Conservation (phyloP, 345 rosid genomes). For the Brassica juncea region DNA sequence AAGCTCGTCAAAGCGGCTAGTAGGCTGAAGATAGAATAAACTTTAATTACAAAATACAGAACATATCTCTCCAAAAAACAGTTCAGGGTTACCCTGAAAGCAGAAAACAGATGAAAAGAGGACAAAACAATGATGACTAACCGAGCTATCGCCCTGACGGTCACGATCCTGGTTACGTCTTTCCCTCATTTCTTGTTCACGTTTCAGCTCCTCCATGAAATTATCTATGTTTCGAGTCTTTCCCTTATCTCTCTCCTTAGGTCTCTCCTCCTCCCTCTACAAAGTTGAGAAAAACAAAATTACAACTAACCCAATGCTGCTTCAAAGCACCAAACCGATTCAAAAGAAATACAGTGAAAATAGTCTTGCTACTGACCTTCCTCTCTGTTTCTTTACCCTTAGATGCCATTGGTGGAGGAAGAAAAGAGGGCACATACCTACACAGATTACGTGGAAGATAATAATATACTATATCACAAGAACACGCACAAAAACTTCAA, state of each 20-base stretch:
- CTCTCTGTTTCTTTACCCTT: slow-evolving; percentile 88
- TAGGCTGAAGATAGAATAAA: slow-evolving; percentile 57
- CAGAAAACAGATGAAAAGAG: slow-evolving; percentile 2
- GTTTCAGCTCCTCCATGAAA: slow-evolving; percentile 98
- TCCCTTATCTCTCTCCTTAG: slow-evolving; percentile 82
- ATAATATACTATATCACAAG: slow-evolving; percentile 48
- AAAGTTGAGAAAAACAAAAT: slow-evolving; percentile 26
- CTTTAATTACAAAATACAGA: slow-evolving; percentile 16
- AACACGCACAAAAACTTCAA: neutral
- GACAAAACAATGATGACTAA: slow-evolving; percentile 40
- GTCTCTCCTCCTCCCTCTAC: slow-evolving; percentile 83
- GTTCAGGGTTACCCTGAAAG: neutral
- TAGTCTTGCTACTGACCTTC: slow-evolving; percentile 54
- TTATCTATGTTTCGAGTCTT: slow-evolving; percentile 89
- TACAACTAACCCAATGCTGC: neutral
- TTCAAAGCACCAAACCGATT: slow-evolving; percentile 14
- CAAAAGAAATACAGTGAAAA: slow-evolving; percentile 6
- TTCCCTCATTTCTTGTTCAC: slow-evolving; percentile 97
- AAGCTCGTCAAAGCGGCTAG: slow-evolving; percentile 94
- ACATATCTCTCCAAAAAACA: neutral
- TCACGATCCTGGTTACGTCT: slow-evolving; percentile 94
- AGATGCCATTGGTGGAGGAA: slow-evolving; percentile 91
- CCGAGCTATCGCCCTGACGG: slow-evolving; percentile 64
- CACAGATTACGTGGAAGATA: slow-evolving; percentile 47
- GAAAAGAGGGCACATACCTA: slow-evolving; percentile 99